A percentile compares a stretch with the other conserved stretches of the same genome.
Evolutionary conservation across 495 filamentous ascomycete genomes (phyloP).

Genomic region (Penicilliopsis zonata): DNA sequence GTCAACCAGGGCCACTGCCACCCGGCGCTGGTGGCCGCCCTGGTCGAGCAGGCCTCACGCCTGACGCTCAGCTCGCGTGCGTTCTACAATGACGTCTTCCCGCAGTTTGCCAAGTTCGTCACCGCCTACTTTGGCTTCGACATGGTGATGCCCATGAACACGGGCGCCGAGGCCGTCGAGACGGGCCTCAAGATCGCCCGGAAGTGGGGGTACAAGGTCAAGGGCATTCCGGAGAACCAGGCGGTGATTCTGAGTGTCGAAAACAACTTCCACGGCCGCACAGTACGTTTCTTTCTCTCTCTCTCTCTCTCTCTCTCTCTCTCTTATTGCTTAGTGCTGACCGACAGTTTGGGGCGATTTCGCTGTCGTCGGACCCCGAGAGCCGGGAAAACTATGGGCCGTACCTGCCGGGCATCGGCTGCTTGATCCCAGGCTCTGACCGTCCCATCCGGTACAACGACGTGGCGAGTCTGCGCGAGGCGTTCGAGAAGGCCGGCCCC

Average conservation of each 20-base stretch:
- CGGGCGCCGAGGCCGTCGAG: conserved; percentile 97
- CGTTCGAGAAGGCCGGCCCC: conserved; percentile 65
- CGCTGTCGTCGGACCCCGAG: conserved; percentile 88
- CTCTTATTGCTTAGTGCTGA: too few species aligned
- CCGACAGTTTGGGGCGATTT: conserved; percentile 92
- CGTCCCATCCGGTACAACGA: conserved; percentile 77
- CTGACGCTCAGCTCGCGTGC: conserved; percentile 90
- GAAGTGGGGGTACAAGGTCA: conserved; percentile 98
- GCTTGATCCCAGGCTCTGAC: conserved; percentile 63
- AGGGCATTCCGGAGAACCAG: conserved; percentile 75
- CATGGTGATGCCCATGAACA: conserved; percentile 99
- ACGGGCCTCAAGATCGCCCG: conserved; percentile 94
- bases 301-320: too few species aligned
- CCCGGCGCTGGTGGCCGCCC: conserved; percentile 80
- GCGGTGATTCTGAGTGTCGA: conserved; percentile 73
- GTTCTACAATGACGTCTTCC: conserved; percentile 99
- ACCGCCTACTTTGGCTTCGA: conserved; percentile 85
- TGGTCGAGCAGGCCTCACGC: conserved; percentile 80
- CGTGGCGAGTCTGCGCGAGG: conserved; percentile 66
- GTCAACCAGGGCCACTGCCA: conserved; percentile 99
- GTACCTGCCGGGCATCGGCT: conserved; percentile 80
- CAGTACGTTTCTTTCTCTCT: conserved; percentile 41
- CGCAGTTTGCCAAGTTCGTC: conserved; percentile 87
- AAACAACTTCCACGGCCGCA: conserved; percentile 96
- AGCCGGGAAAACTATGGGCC: conserved; percentile 95